Evolutionary conservation across 257 asterid genomes (phyloP).

Genomic region (Ophiorrhiza pumila): DNA sequence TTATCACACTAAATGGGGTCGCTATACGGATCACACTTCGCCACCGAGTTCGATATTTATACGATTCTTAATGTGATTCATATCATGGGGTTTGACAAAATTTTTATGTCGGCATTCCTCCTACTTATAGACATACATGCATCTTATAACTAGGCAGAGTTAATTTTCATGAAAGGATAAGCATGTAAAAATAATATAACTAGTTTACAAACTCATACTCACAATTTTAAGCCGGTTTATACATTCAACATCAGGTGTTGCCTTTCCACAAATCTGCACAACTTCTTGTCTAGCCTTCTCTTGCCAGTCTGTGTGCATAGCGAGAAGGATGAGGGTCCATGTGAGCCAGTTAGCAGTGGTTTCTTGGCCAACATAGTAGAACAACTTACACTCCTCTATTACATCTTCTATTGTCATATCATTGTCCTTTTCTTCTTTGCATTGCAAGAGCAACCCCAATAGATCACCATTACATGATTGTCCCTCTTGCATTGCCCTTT

Average conservation of each 20-base stretch:
- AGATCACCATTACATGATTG: constrained; percentile 11
- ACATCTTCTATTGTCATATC: constrained; percentile 21
- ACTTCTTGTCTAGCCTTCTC: neutral
- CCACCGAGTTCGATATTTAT: no score
- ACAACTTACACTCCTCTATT: constrained; percentile 26
- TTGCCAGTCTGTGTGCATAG: constrained; percentile 1
- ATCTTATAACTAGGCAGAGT: no score
- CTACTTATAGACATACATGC: no score
- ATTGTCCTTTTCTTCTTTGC: constrained; percentile 11
- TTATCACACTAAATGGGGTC: no score
- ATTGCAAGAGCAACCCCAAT: constrained; percentile 19
- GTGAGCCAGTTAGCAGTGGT: constrained; percentile 22
- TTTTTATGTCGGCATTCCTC: no score
- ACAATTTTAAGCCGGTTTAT: constrained; percentile 9
- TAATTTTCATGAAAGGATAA: no score
- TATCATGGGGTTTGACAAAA: no score
- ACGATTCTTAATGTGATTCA: no score
- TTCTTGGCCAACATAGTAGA: constrained; percentile 30
- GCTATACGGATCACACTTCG: no score
- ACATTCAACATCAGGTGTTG: neutral
- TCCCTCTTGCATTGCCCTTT: neutral
- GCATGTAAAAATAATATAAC: neutral
- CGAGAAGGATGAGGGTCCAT: neutral
- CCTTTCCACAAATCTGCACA: neutral
- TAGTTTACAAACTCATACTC: neutral